Conservation (phyloP, 1,284 basidiomycete species). For the Pterula multifida region DNA sequence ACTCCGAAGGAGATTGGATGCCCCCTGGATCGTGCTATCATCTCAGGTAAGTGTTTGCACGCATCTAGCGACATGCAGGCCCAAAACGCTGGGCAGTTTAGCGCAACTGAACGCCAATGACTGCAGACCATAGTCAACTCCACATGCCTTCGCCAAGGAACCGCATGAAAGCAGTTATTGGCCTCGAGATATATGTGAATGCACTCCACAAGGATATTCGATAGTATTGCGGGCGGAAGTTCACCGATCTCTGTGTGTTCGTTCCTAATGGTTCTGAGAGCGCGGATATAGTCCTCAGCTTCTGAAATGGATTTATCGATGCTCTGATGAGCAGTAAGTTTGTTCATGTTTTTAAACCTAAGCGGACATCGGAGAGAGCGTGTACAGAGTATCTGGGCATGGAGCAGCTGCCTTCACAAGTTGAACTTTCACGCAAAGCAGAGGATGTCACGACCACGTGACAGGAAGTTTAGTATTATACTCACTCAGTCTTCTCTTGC, state of each 20-base stretch:
- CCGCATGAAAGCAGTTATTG: not conserved
- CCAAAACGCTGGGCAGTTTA: not conserved
- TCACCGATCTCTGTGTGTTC: not conserved
- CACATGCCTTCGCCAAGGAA: not conserved
- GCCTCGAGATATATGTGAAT: too few species aligned
- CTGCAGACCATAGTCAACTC: not conserved
- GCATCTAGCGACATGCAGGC: not conserved
- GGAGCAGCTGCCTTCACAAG: too few species aligned
- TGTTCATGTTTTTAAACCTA: too few species aligned
- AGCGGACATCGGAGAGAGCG: too few species aligned
- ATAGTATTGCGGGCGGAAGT: not conserved
- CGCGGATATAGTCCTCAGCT: not conserved
- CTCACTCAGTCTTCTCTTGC: too few species aligned
- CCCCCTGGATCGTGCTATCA: not conserved
- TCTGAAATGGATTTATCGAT: not conserved
- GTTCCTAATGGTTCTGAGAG: not conserved
- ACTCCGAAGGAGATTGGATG: not conserved
- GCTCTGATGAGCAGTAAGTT: not conserved
- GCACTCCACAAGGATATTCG: not conserved
- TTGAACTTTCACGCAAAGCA: too few species aligned
- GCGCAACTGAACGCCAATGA: not conserved
- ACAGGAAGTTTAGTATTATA: too few species aligned
- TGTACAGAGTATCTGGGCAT: too few species aligned
- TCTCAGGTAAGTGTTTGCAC: not conserved
- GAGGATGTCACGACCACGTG: too few species aligned